Percentiles rank a stretch among this genome's conserved stretches.
phyloP scores from a whole-genome alignment of 1,284 basidiomycete species.

The Moesziomyces sp. region DNA sequence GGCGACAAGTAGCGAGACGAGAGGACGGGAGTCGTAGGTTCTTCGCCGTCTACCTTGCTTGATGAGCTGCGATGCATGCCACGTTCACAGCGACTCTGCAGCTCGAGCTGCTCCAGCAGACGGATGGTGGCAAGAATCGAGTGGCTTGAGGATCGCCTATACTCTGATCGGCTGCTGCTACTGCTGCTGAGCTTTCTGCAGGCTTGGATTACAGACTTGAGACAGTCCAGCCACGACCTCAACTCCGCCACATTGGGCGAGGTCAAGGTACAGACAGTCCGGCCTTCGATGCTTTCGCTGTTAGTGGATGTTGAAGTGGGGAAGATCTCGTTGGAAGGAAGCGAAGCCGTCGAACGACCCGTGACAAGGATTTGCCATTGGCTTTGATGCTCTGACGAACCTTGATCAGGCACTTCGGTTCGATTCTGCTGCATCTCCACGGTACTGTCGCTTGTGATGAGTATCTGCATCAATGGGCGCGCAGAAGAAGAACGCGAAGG shows the following conservation, averaged over 20 bases:
- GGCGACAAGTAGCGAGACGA: slow-evolving; percentile 6
- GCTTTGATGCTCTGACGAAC: neutral
- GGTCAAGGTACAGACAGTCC: slow-evolving; percentile 10
- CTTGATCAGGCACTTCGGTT: neutral
- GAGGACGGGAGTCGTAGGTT: slow-evolving; percentile 8
- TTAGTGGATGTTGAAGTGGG: neutral
- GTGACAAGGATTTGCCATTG: slow-evolving; percentile 25
- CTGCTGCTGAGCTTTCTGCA: neutral
- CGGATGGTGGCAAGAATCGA: slow-evolving; percentile 13
- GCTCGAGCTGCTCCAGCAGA: slow-evolving; percentile 13
- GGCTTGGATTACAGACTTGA: slow-evolving; percentile 7
- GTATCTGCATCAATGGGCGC: slow-evolving; percentile 4
- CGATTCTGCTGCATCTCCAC: slow-evolving; percentile 14
- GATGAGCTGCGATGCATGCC: neutral
- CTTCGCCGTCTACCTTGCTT: neutral
- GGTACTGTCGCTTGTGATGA: slow-evolving; percentile 15
- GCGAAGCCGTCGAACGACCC: neutral
- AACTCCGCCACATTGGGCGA: slow-evolving; percentile 24
- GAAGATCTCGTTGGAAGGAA: neutral
- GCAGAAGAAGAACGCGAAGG: neutral
- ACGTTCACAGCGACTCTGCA: neutral
- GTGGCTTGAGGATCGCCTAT: slow-evolving; percentile 6
- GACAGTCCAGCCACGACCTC: slow-evolving; percentile 13
- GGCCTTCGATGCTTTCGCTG: neutral
- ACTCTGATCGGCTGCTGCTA: neutral